Evolutionary conservation across 1,139 yeast species (phyloP).

Genomic region (Hyphopichia fennica): DNA sequence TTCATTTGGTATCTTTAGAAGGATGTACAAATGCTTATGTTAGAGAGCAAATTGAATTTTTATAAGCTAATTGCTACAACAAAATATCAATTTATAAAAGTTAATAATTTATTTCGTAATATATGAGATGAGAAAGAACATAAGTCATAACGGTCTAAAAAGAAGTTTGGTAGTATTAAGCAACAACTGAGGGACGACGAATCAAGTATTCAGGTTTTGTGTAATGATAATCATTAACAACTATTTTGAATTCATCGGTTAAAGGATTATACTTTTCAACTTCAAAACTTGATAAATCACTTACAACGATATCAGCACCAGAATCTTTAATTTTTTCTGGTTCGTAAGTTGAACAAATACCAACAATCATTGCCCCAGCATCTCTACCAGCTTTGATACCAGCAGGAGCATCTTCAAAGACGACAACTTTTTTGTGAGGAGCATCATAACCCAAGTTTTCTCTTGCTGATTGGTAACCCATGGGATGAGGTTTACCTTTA

Average conservation of each 20-base stretch:
- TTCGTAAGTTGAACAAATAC: constrained; percentile 15
- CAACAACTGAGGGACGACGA: constrained; percentile 8
- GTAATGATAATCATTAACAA: constrained; percentile 12
- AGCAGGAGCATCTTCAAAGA: constrained; percentile 17
- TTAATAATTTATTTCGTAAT: background rate
- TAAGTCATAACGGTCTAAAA: background rate
- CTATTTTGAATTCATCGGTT: constrained; percentile 14
- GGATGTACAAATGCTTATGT: constrained; percentile 29
- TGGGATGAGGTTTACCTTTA: constrained; percentile 16
- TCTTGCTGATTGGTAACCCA: constrained; percentile 14
- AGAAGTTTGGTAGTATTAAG: background rate
- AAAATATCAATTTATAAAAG: background rate
- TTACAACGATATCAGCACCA: constrained; percentile 16
- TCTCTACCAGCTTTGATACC: constrained; percentile 15
- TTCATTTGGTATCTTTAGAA: constrained; percentile 33
- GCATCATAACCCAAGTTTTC: constrained; percentile 14
- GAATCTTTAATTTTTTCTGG: constrained; percentile 12
- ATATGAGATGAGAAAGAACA: background rate
- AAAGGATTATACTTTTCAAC: constrained; percentile 12
- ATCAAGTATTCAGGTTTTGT: constrained; percentile 12
- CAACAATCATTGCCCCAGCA: constrained; percentile 16
- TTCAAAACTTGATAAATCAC: constrained; percentile 12
- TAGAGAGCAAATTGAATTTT: constrained; percentile 18
- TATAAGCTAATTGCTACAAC: constrained; percentile 14
- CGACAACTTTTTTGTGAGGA: constrained; percentile 14